Base-by-base conservation (phyloP, 768 basidiomycete genomes). In the Tulasnella calospora region DNA sequence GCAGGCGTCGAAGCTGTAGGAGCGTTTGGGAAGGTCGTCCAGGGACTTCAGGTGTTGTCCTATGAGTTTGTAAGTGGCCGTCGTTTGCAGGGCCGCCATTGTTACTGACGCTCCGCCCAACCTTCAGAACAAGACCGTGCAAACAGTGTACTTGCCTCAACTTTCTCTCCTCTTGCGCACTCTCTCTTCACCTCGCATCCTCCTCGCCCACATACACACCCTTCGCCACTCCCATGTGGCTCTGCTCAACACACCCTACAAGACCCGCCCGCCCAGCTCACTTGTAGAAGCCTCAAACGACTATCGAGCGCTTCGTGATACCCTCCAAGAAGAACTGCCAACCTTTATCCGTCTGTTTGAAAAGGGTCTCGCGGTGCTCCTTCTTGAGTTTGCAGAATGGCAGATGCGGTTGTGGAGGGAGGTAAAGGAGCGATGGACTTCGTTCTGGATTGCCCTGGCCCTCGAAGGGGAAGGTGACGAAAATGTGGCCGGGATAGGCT, bases 401-500 rank as follows among this genome's bases (percentile, higher is more conserved):
- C 76, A 78, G 71, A 72, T 44, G 40, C 35, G 69, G n/a, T 78
- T 70, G 21, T 78, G 71, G 85, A 79, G 83, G 21, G 88, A 88
- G 51, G 87, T 92, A 8, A 86, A 88, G 61, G 89, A 89, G 73
- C 85, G 88, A 38, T 95, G 94, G 94, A 88, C 86, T 1, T 90
- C 90, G n/a, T 84, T 95, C n/a, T 95, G 94, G 94, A 92, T 94
- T 79, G 92, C 91, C 82, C 84, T 92, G n/a, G 85, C 88, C 13
- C 89, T 92, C 5, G 92, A 92, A 27, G 91, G 90, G 1, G 91
- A 92, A 85, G 79, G 69, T 21, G 55, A 78, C 33, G 61, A 40
- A 13, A 67, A 40, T n/a, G 69, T 78, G 23, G 73, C 73, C 4
- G 78, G 79, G 15, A 79, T 76, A 41, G 80, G 79, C 12, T 79